Percentiles rank a stretch among this genome's conserved stretches.
phyloP scores from a whole-genome alignment of 1,284 basidiomycete species.

The Austroboletus niveus region DNA sequence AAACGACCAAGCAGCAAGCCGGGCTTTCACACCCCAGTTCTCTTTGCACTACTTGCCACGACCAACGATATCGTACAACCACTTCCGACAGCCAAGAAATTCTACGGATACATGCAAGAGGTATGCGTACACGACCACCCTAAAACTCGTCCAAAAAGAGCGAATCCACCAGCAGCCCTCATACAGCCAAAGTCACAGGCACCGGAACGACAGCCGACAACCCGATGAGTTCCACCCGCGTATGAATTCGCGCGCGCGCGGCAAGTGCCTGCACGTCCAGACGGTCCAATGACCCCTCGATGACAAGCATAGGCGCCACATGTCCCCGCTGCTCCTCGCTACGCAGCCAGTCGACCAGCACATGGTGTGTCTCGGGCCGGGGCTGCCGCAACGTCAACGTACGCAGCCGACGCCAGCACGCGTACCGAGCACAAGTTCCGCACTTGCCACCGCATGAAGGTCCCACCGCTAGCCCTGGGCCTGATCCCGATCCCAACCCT shows the following conservation, averaged over 20 bases:
- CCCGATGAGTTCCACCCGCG: slow-evolving; percentile 19
- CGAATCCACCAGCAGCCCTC: too few relatives aligned
- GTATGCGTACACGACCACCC: too few relatives aligned
- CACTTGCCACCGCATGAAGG: neutral
- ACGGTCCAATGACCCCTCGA: slow-evolving; percentile 15
- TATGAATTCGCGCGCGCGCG: slow-evolving; percentile 9
- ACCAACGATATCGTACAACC: too few relatives aligned
- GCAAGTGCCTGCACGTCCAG: slow-evolving; percentile 20
- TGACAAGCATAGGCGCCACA: slow-evolving; percentile 13
- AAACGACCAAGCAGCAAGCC: too few relatives aligned
- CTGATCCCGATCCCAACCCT: neutral
- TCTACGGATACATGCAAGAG: too few relatives aligned
- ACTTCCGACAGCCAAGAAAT: too few relatives aligned
- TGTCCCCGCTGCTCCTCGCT: slow-evolving; percentile 14
- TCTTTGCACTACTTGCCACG: too few relatives aligned
- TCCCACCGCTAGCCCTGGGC: neutral
- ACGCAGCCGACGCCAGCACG: slow-evolving; percentile 20
- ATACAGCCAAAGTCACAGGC: neutral
- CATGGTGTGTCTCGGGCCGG: slow-evolving; percentile 18
- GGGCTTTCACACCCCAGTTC: too few relatives aligned
- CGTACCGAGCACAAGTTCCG: slow-evolving; percentile 2
- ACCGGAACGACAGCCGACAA: neutral
- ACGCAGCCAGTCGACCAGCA: slow-evolving; percentile 23
- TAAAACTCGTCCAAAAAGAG: too few relatives aligned
- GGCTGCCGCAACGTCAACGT: slow-evolving; percentile 24